A percentile compares a stretch with the other conserved stretches of the same genome.
phyloP scores from a whole-genome alignment of 2,329 filamentous ascomycete species.

The Penicillium sp. region DNA sequence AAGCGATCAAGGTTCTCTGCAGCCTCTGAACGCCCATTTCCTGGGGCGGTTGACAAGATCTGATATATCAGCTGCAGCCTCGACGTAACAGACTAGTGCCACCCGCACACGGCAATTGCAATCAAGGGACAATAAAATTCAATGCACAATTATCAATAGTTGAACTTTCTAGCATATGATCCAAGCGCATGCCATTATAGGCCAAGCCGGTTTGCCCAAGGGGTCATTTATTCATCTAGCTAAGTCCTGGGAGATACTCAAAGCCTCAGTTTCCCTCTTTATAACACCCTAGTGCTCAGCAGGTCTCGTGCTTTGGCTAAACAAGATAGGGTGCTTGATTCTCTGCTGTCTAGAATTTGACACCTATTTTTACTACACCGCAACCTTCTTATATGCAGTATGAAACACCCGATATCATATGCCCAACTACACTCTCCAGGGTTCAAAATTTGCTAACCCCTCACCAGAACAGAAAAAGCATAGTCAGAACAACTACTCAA shows the following conservation, averaged over 20 bases:
- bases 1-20: neutral
- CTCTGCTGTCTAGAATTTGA: neutral
- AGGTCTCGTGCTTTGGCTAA: neutral
- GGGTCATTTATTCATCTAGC: neutral
- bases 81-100: neutral
- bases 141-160: constrained; percentile 9
- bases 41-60: neutral
- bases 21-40: neutral
- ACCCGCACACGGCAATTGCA: neutral
- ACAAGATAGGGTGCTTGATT: neutral
- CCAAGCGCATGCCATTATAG: neutral
- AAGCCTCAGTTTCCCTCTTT: neutral
- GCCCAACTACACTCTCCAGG: neutral
- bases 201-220: neutral
- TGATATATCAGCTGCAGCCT: constrained; percentile 4
- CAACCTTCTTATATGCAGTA: neutral
- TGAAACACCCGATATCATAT: neutral
- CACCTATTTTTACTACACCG: neutral
- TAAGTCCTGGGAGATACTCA: neutral
- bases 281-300: neutral
- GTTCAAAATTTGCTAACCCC: neutral
- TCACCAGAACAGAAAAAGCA: neutral
- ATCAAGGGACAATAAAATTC: constrained; percentile 7
- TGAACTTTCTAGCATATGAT: constrained; percentile 4
- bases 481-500: neutral